phyloP scores from a whole-genome alignment of 306 rosid genomes.

The Acacia melanoxylon region DNA sequence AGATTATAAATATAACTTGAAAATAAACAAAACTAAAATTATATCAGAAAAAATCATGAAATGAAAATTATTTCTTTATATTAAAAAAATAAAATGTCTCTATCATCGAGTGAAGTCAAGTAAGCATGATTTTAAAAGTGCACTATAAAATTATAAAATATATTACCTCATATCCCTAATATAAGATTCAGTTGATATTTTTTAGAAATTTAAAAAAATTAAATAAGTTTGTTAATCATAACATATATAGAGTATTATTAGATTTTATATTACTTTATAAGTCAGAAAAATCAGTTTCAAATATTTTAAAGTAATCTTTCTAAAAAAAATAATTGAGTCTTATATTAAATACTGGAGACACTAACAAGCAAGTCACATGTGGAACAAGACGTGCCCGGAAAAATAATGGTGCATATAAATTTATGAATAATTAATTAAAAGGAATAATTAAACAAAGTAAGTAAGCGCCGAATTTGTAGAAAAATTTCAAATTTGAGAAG shows the following conservation, averaged over 20 bases:
- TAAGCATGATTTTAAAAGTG: background rate
- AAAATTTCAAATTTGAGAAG: background rate
- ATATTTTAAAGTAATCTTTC: no score
- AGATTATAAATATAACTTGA: background rate
- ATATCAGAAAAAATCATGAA: background rate
- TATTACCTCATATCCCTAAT: rapidly evolving
- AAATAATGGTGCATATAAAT: background rate
- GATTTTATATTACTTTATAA: no score
- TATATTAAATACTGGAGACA: no score
- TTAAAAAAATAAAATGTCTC: background rate
- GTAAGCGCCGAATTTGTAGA: background rate
- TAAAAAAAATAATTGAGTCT: no score
- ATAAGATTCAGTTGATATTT: no score
- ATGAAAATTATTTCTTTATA: background rate
- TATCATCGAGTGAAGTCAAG: background rate
- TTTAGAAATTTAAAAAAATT: no score
- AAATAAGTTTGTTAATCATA: no score
- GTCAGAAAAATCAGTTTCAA: no score
- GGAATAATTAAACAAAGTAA: background rate
- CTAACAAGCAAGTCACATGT: background rate
- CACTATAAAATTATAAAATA: background rate
- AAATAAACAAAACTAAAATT: background rate
- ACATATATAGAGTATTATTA: no score
- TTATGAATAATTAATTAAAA: background rate
- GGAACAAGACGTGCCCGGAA: background rate